These are phyloP conservation scores for Globisporangium abappressorium DNA, from an alignment of 352 stramenopile species.

Conservation along the genomic window DNA sequence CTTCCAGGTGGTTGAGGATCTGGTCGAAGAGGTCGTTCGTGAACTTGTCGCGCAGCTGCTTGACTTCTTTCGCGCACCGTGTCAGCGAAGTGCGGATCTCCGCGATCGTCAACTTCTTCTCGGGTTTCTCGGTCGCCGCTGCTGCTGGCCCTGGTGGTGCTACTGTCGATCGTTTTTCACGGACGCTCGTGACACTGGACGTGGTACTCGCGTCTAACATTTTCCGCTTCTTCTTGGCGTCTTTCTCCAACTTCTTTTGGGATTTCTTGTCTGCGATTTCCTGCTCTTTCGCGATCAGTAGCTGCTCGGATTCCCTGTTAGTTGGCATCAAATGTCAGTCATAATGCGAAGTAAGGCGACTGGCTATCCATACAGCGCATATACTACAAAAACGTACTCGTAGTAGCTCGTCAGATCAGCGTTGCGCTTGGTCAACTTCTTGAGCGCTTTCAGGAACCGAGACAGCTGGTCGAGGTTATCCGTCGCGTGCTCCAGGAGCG, in stretches of 20 bases:
- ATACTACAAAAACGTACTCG: conserved; percentile 1
- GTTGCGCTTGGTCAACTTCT: conserved; percentile 4
- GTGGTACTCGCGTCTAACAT: conserved; percentile 10
- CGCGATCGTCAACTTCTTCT: background rate
- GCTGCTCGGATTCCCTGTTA: conserved; percentile 8
- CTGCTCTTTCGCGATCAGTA: conserved; percentile 13
- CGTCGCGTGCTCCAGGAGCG: conserved; percentile 4
- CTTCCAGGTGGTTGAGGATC: conserved; percentile 43
- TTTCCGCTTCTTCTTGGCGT: conserved; percentile 24
- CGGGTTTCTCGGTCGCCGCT: background rate
- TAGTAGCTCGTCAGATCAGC: background rate
- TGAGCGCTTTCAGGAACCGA: conserved; percentile 13
- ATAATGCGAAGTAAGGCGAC: background rate
- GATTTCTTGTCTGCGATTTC: conserved; percentile 21
- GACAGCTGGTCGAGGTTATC: conserved; percentile 1
- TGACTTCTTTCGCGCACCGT: conserved; percentile 29
- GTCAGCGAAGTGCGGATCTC: conserved; percentile 16
- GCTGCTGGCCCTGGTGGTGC: background rate
- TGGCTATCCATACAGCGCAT: background rate
- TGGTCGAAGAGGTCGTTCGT: conserved; percentile 34
- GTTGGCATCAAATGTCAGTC: background rate
- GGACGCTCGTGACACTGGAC: background rate
- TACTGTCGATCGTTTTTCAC: background rate
- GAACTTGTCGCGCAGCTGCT: conserved; percentile 37
- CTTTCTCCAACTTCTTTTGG: conserved; percentile 19